Percentiles rank a stretch among this genome's conserved stretches.
Conservation (phyloP, 2,329 filamentous ascomycete species). For the Calonectria montana region DNA sequence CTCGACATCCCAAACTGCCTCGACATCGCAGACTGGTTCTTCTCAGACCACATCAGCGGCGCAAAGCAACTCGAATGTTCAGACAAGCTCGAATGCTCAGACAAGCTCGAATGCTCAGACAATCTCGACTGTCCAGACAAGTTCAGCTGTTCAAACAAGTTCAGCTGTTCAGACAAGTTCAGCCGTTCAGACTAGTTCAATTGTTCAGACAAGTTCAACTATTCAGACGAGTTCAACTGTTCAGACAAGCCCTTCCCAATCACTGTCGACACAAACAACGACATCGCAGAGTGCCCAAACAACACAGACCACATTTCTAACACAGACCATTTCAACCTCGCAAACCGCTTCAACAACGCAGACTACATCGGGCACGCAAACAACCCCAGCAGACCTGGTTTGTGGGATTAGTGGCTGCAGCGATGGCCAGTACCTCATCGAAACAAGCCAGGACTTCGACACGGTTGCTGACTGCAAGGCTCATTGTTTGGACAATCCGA, state of each 20-base stretch:
- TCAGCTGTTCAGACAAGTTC: too few species aligned
- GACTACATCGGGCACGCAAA: neutral
- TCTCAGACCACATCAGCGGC: too few species aligned
- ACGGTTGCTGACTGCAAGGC: neutral
- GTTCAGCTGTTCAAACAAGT: too few species aligned
- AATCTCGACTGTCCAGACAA: too few species aligned
- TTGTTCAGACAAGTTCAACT: neutral
- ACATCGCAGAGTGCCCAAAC: neutral
- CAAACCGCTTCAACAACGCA: neutral
- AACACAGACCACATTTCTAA: neutral
- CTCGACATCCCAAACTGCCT: neutral
- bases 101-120: too few species aligned
- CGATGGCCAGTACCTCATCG: neutral
- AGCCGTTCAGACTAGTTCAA: too few species aligned
- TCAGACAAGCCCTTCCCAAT: neutral
- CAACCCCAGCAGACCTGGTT: neutral
- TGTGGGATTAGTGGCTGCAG: neutral
- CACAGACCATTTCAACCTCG: neutral
- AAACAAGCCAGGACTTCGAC: neutral
- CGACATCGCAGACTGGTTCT: neutral
- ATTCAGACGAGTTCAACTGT: too few species aligned
- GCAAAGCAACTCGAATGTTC: neutral
- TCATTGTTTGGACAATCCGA: neutral
- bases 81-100: neutral
- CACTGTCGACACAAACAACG: neutral